Evolutionary conservation across 2,329 filamentous ascomycete genomes (phyloP).

Genomic region (Reticulascus tulasneorum): DNA sequence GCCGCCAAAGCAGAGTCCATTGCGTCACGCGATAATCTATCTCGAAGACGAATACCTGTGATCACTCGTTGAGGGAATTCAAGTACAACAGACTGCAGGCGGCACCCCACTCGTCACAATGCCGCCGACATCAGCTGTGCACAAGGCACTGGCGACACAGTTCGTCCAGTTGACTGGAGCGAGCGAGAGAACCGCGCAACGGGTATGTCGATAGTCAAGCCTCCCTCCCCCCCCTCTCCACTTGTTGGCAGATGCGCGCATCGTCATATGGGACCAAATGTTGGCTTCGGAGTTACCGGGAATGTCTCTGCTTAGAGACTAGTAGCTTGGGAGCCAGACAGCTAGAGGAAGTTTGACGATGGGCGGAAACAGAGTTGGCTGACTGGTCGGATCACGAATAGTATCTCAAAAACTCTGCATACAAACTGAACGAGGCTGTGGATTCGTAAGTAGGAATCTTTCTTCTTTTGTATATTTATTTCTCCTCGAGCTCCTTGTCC

Average conservation of each 20-base stretch:
- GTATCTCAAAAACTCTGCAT: slow-evolving; percentile 46
- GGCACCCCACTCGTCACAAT: slow-evolving; percentile 19
- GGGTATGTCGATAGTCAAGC: slow-evolving; percentile 31
- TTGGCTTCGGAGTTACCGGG: background rate
- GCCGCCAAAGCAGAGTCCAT: background rate
- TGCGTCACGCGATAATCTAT: slow-evolving; percentile 8
- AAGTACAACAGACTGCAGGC: background rate
- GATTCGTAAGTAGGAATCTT: slow-evolving; percentile 49
- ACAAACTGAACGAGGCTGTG: slow-evolving; percentile 50
- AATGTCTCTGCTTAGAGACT: too few relatives aligned
- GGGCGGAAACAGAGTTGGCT: background rate
- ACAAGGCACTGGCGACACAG: slow-evolving; percentile 36
- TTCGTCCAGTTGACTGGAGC: slow-evolving; percentile 41
- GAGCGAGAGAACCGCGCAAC: slow-evolving; percentile 37
- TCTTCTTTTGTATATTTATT: slow-evolving; percentile 16
- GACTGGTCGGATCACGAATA: slow-evolving; percentile 19
- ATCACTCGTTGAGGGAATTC: too few relatives aligned
- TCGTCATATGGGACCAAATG: slow-evolving; percentile 1
- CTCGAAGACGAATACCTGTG: background rate
- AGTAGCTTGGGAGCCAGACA: too few relatives aligned
- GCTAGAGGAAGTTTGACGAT: too few relatives aligned
- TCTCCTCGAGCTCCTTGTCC: slow-evolving; percentile 5
- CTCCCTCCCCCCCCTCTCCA: background rate
- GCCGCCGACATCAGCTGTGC: slow-evolving; percentile 33
- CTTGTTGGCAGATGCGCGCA: background rate